Base-by-base conservation (phyloP, 2,329 filamentous ascomycete species). In the Cladosporium velox region DNA sequence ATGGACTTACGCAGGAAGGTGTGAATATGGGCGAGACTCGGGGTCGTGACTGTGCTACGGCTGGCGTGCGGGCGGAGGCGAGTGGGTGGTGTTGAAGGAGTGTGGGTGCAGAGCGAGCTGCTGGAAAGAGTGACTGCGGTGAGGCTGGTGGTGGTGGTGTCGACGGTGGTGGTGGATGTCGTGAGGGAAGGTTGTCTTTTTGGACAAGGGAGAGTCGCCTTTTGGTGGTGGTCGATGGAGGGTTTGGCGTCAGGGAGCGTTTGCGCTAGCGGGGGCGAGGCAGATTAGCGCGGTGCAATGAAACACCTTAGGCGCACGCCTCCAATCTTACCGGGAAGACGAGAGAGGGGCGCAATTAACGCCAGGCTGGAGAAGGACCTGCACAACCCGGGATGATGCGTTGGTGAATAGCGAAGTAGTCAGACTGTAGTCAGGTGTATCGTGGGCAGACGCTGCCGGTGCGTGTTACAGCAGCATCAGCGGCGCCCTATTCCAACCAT, bases 91-190 rank as follows among this genome's bases (percentile, higher is more conserved):
- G n/a, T 60, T 59, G 47, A 65, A 65, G 55, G 64, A 65, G 64
- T 65, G 64, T 65, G 64, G 41, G 64, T 65, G 54, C 64, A 65
- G 64, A 65, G 57, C 64, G 30, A 65, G 57, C 64, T 65, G 64
- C 64, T 18, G 52, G 64, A 65, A 65, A 54, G 64, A 65, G 35
- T 65, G 64, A 65, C 64, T 65, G 47, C 44, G 64, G 64, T 65
- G 55, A 60, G 64, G 41, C 7, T 47, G 63, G 28, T 41, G 63
- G 34, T 57, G 51, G 51, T 44, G 41, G 41, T 47, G 38, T 47
- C 41, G 41, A 47, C n/a, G 41, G 41, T 49, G n/a, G 41, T 49
- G n/a, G 18, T 35, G 54, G 57, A 35, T n/a, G 55, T 51, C 38
- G 54, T 59, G 63, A 59, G 52, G 63, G 24, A n/a, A 54, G 41